These are phyloP conservation scores for Pistacia atlantica DNA, from an alignment of 345 rosid species.

Conservation along the genomic window DNA sequence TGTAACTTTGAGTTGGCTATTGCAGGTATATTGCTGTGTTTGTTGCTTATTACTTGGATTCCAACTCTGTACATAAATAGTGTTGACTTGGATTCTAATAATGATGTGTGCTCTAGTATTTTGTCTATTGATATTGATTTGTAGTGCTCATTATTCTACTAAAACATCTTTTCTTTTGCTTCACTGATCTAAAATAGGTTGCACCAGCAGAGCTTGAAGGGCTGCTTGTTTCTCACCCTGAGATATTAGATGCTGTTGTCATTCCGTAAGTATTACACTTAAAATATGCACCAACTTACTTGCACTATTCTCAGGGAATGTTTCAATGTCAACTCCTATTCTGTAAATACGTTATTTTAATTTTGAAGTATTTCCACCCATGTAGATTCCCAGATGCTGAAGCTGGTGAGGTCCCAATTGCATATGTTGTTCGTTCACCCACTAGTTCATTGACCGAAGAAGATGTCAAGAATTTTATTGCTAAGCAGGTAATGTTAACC, in stretches of 20 bases:
- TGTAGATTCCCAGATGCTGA: constrained; percentile 84
- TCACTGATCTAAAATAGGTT: constrained; percentile 44
- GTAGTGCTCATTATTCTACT: background rate
- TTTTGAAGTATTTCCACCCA: background rate
- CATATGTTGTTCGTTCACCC: constrained; percentile 75
- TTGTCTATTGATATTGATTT: background rate
- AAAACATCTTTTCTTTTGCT: constrained; percentile 4
- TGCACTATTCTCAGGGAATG: background rate
- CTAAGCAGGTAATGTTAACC: constrained; percentile 57
- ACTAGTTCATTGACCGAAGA: constrained; percentile 67
- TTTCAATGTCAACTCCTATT: background rate
- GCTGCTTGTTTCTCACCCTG: constrained; percentile 82
- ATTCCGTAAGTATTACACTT: constrained; percentile 69
- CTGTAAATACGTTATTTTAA: background rate
- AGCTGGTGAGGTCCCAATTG: constrained; percentile 93
- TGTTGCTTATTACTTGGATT: background rate
- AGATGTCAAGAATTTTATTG: constrained; percentile 65
- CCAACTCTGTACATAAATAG: background rate
- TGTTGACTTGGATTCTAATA: background rate
- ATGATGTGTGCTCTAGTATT: background rate
- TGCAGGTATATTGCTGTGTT: background rate
- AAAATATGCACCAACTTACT: background rate
- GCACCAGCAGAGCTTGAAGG: constrained; percentile 99
- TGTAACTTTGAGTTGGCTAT: background rate
- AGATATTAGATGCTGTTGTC: constrained; percentile 79